A percentile compares a stretch with the other conserved stretches of the same genome.
These are phyloP conservation scores for Bonia amplexicaulis DNA, from an alignment of 176 grass and related monocot genomes.

Conservation along the genomic window DNA sequence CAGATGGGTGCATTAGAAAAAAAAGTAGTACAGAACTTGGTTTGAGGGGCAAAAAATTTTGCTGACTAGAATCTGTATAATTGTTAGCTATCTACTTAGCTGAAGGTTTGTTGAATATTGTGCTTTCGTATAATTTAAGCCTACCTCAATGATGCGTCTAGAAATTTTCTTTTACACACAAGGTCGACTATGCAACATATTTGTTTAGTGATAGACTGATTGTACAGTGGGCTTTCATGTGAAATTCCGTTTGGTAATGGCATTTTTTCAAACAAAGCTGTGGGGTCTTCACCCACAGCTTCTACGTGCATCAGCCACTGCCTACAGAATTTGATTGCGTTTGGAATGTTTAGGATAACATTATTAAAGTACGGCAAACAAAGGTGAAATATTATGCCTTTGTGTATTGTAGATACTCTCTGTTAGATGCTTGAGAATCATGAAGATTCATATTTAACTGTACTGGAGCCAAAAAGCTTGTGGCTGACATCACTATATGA, in stretches of 20 bases:
- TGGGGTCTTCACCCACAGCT: background rate
- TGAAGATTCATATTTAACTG: conserved; percentile 1
- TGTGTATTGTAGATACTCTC: background rate
- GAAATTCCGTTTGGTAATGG: background rate
- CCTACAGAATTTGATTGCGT: background rate
- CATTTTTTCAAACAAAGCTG: background rate
- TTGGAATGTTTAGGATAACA: background rate
- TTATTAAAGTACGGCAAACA: background rate
- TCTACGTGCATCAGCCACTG: background rate
- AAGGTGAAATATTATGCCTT: conserved; percentile 4
- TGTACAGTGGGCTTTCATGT: background rate
- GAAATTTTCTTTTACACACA: background rate
- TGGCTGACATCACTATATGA: background rate
- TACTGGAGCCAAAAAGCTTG: background rate
- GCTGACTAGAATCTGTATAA: background rate
- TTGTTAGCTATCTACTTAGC: background rate
- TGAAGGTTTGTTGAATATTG: background rate
- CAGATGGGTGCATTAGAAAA: background rate
- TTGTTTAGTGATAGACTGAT: background rate
- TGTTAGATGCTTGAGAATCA: conserved; percentile 1
- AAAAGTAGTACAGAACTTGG: conserved; percentile 3
- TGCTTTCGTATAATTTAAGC: conserved; percentile 22
- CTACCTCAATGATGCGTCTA: background rate
- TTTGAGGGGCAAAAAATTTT: background rate
- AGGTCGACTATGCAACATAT: background rate